Evolutionary conservation across 208 protist species (phyloP).

Genomic region (Leptomonas pyrrhocoris): DNA sequence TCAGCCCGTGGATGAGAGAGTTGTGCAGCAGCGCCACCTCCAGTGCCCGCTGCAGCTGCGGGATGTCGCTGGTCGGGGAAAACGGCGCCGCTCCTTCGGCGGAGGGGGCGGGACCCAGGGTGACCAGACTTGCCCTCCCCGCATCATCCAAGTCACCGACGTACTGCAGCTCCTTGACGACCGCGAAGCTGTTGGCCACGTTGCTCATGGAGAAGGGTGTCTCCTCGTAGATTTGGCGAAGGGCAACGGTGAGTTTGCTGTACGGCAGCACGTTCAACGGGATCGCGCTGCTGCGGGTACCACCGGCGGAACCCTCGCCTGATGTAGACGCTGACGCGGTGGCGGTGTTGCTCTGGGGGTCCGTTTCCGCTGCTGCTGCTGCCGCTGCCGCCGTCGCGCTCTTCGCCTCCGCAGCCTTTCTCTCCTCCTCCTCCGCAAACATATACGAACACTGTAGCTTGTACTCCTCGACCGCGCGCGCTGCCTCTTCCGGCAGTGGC

Average conservation of each 20-base stretch:
- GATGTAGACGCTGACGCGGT: constrained; percentile 1
- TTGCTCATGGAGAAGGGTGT: constrained; percentile 73
- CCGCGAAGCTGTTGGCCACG: constrained; percentile 73
- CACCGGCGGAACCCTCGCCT: not conserved
- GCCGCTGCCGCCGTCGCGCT: not conserved
- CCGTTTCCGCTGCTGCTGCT: not conserved
- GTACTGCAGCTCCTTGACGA: constrained; percentile 76
- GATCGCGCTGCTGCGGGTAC: constrained; percentile 15
- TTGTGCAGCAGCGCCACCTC: constrained; percentile 52
- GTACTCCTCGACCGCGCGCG: constrained; percentile 18
- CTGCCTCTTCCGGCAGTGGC: constrained; percentile 28
- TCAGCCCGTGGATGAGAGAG: constrained; percentile 54
- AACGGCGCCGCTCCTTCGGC: constrained; percentile 2
- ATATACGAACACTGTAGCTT: constrained; percentile 19
- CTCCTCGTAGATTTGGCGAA: constrained; percentile 60
- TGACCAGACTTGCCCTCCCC: constrained; percentile 12
- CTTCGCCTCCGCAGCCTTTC: not conserved
- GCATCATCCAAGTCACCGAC: constrained; percentile 42
- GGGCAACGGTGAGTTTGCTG: constrained; percentile 33
- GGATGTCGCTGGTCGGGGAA: constrained; percentile 12
- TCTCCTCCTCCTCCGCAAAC: constrained; percentile 6
- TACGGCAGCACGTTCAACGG: constrained; percentile 46
- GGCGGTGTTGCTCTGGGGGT: not conserved
- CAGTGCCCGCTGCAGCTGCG: constrained; percentile 38
- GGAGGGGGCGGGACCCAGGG: constrained; percentile 1